Evolutionary conservation across 208 protist genomes (phyloP), one percentile per base, ranked within the genome.

Genomic region (Herpetomonas samuelpessoai): DNA sequence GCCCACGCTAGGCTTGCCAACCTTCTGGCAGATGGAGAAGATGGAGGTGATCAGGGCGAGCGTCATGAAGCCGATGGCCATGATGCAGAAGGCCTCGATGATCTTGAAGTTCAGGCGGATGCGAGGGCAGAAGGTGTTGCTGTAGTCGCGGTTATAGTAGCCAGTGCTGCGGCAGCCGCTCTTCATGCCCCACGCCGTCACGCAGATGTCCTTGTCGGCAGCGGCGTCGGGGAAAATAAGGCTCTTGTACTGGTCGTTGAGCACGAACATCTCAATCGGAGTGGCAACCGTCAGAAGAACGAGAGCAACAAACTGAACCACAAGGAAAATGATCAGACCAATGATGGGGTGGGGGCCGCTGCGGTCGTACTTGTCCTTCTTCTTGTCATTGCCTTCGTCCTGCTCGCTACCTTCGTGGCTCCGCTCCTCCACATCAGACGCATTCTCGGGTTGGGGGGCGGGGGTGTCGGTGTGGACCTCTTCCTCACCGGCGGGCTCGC

Each of bases 131-230:
- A 79, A 76, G 51, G 39, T 57, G 52, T 46, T 19, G 26, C 61
- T 76, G 68, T 64, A 79, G 71, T 83, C 72, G 51, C 64, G 62
- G 44, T 66, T 31, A 61, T 62, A 61, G 75, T 89, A 86, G 3
- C 41, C 30, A 24, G 46, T 66, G n/a, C 19, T 49, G 66, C 44
- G 30, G 82, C 79, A 86, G 41, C 71, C 67, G 2, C 62, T 47
- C 69, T 76, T 78, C 63, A 76, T 64, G 35, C 82, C 82, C 76
- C 78, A 89, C 21, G 71, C 63, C 4, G 69, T 81, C 59, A 86
- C 68, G 45, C 82, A 86, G 10, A 82, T 68, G 22, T 52, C 14
- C 57, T 65, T 61, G 27, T 38, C 39, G 26, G 19, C 25, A 10
- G 19, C 28, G 1, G 48, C 57, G 2, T 26, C 38, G 18, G 66